Evolutionary conservation across 164 flowering plant species (phyloP), one percentile per base, ranked within the genome.

Genomic region (Nymphaea thermarum): DNA sequence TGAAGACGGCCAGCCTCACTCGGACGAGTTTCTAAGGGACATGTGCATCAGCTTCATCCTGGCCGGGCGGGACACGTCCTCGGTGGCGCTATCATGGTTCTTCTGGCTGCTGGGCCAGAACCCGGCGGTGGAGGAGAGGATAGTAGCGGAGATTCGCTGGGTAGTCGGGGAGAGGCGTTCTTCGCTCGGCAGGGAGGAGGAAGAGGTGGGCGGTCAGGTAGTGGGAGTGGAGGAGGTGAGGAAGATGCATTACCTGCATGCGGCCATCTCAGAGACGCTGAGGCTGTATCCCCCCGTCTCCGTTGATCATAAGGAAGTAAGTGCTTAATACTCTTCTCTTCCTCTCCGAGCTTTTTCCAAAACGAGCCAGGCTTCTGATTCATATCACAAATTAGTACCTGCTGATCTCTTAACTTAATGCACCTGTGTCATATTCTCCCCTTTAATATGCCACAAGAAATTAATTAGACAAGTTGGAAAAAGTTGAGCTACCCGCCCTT

Each of bases 51-150:
- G 88, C 61, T 88, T 94, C 74, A 91, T 94, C 44, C 82, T 91
- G 6, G 98, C 97, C 2, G 98, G 98, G 18, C 82, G 97, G 67
- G 98, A 94, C 68, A 94, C 98, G 12, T 91, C 96, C 2, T 89
- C 96, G 2, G 96, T 91, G 16, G 98, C 97, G 14, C 60, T 94
- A 60, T 79, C 86, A 69, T 94, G 98, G 98, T 91, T 94, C 66
- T 94, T 94, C 80, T 91, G 95, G 97, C 71, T 91, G 72, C 73
- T 94, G 60, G 73, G 79, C 57, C 65, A 60, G 70, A 79, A 88
- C 64, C 89, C 93, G 6, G 76, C 36, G 4, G 95, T 83, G 2
- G 97, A 94, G 68, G 83, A 86, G 61, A 78, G 59, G 44, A 86
- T 94, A 61, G 61, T 88, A 5, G 79, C 36, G 1, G 97, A 94